These are phyloP conservation scores for Candida sojae DNA, from an alignment of 1,139 yeast species.

Conservation along the genomic window DNA sequence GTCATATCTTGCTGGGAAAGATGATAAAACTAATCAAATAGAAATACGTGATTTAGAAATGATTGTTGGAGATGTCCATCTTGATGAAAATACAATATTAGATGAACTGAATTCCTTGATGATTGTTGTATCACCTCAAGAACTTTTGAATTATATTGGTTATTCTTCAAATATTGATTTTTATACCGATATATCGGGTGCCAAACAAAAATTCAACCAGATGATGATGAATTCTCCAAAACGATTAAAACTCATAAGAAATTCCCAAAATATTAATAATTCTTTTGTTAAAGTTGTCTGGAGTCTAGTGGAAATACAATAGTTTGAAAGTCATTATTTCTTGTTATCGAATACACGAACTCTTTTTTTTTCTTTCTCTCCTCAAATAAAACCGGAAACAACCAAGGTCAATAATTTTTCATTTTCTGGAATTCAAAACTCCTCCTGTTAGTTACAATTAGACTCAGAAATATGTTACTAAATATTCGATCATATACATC, in stretches of 20 bases:
- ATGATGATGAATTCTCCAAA: background rate
- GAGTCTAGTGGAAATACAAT: background rate
- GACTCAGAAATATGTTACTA: background rate
- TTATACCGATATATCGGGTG: background rate
- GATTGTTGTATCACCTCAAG: background rate
- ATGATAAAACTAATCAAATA: background rate
- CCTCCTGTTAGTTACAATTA: background rate
- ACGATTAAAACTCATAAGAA: background rate
- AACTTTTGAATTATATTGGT: background rate
- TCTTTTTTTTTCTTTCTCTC: too few relatives aligned
- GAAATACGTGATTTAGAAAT: background rate
- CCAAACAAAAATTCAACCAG: background rate
- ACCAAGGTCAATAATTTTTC: too few relatives aligned
- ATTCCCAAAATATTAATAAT: background rate
- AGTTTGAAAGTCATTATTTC: too few relatives aligned
- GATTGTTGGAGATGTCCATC: background rate
- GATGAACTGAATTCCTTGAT: background rate
- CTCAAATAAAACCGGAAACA: too few relatives aligned
- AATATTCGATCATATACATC: background rate
- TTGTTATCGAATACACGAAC: too few relatives aligned
- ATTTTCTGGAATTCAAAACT: background rate
- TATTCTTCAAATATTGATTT: background rate
- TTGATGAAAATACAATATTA: background rate
- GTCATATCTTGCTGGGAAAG: background rate
- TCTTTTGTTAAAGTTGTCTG: background rate